Conservation (phyloP, 768 basidiomycete genomes). For the Crucibulum laeve region DNA sequence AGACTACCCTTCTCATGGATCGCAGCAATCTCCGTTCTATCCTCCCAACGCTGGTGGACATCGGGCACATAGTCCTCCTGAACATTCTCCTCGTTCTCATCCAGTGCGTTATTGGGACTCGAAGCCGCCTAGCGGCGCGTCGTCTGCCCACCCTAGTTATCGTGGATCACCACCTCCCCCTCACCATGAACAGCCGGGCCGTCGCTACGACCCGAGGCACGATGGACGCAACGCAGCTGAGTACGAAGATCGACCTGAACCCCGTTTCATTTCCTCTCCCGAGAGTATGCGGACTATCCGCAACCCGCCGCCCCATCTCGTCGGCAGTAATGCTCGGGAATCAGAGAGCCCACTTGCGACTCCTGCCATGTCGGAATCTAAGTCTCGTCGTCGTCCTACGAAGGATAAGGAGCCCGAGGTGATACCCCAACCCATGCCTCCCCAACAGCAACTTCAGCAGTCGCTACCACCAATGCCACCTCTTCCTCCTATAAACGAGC, state of each 20-base stretch:
- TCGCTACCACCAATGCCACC: slow-evolving; percentile 8
- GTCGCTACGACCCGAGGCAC: slow-evolving; percentile 64
- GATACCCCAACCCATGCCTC: slow-evolving; percentile 14
- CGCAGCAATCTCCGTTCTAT: slow-evolving; percentile 26
- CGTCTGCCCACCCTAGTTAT: slow-evolving; percentile 25
- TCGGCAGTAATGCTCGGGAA: slow-evolving; percentile 31
- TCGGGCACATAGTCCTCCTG: slow-evolving; percentile 47
- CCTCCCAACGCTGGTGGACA: slow-evolving; percentile 32
- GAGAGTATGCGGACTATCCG: slow-evolving; percentile 34
- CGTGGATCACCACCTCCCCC: slow-evolving; percentile 26
- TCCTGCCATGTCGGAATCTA: slow-evolving; percentile 34
- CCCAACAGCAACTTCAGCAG: slow-evolving; percentile 23
- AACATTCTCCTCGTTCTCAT: slow-evolving; percentile 58
- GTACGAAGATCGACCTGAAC: slow-evolving; percentile 36
- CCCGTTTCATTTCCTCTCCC: too few species aligned
- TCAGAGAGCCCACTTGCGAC: slow-evolving; percentile 59
- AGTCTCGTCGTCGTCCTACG: slow-evolving; percentile 33
- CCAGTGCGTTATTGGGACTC: slow-evolving; percentile 57
- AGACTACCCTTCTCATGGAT: slow-evolving; percentile 34
- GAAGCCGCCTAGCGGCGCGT: slow-evolving; percentile 32
- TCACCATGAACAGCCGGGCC: slow-evolving; percentile 37
- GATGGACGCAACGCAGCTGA: slow-evolving; percentile 47
- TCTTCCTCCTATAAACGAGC: slow-evolving; percentile 30
- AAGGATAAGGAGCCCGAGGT: slow-evolving; percentile 46
- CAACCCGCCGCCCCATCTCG: slow-evolving; percentile 26